Conservation (phyloP, 2,329 filamentous ascomycete species). For the Pleoardoris graminearum region DNA sequence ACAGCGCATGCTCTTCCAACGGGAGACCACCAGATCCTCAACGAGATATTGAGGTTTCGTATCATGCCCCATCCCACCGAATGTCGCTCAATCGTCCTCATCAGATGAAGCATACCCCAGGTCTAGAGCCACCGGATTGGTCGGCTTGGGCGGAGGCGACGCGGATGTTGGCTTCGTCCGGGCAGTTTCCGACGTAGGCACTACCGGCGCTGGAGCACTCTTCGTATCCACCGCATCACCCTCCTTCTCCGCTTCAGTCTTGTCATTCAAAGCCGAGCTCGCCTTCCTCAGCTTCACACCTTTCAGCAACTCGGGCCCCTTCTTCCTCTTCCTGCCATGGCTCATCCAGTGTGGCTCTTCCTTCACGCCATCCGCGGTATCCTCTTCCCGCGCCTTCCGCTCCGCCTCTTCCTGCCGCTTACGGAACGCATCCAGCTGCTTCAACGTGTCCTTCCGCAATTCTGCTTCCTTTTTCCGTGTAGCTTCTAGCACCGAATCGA, state of each 20-base stretch:
- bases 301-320: slow-evolving; percentile 46
- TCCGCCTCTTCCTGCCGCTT: slow-evolving; percentile 63
- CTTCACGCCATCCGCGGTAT: slow-evolving; percentile 39
- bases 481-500: slow-evolving; percentile 63
- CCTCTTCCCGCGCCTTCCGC: slow-evolving; percentile 49
- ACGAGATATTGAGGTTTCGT: background rate
- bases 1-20: background rate
- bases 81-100: slow-evolving; percentile 41
- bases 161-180: slow-evolving; percentile 12
- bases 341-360: slow-evolving; percentile 55
- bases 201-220: slow-evolving; percentile 3
- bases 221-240: background rate
- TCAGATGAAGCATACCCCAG: slow-evolving; percentile 51
- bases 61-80: background rate
- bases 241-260: background rate
- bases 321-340: slow-evolving; percentile 57
- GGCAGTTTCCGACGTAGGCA: background rate
- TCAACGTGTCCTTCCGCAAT: slow-evolving; percentile 61
- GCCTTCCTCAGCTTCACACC: slow-evolving; percentile 51
- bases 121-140: slow-evolving; percentile 35
- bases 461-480: slow-evolving; percentile 60
- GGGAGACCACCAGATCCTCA: background rate
- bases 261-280: slow-evolving; percentile 25
- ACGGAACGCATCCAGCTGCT: slow-evolving; percentile 62
- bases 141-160: slow-evolving; percentile 19